phyloP scores from a whole-genome alignment of 208 protist species.

The Tritrichomonas musculus region DNA sequence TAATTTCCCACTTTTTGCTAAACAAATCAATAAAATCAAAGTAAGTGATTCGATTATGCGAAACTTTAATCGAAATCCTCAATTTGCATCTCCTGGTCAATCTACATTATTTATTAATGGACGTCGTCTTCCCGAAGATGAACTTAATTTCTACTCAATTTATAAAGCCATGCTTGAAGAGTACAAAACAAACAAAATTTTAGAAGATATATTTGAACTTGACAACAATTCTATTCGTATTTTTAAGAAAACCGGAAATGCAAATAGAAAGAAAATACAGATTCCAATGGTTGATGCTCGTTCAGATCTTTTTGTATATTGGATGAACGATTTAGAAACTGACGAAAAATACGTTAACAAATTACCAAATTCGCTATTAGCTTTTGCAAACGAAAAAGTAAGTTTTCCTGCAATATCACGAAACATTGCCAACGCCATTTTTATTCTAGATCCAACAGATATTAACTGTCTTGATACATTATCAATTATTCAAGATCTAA shows the following conservation, averaged over 20 bases:
- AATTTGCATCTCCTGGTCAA: not conserved
- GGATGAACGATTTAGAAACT: constrained; percentile 3
- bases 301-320: not conserved
- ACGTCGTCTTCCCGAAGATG: not conserved
- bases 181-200: not conserved
- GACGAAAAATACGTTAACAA: not conserved
- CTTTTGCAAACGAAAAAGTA: not conserved
- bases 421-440: constrained; percentile 20
- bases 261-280: not conserved
- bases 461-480: not conserved
- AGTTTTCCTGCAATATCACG: not conserved
- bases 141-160: not conserved
- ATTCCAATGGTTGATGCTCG: not conserved
- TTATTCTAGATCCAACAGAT: not conserved
- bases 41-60: not conserved
- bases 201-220: not conserved
- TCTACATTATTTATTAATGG: not conserved
- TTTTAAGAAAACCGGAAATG: not conserved
- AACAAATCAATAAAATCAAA: not conserved
- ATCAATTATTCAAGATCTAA: not conserved
- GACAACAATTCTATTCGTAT: not conserved
- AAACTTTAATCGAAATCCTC: not conserved
- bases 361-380: not conserved
- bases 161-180: not conserved
- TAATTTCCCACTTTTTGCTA: not conserved